Conservation (phyloP, 495 filamentous ascomycete genomes). For the Penicillium salamii region DNA sequence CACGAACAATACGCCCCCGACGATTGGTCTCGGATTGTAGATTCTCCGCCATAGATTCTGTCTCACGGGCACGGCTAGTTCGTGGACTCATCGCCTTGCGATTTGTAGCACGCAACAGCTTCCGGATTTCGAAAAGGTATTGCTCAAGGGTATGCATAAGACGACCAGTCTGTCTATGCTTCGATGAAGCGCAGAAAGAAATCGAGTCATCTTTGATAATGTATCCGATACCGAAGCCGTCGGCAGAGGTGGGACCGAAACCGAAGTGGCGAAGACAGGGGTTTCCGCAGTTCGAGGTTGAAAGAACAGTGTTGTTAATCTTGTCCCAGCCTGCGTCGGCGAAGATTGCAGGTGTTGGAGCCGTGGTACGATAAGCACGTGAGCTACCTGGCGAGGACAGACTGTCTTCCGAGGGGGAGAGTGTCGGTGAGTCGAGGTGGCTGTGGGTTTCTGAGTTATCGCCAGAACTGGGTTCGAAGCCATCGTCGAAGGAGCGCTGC, state of each 20-base stretch:
- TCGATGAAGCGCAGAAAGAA: constrained; percentile 86
- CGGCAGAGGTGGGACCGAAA: constrained; percentile 90
- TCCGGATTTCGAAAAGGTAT: constrained; percentile 87
- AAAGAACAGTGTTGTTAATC: constrained; percentile 90
- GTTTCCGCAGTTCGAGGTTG: constrained; percentile 98
- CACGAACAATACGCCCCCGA: constrained; percentile 44
- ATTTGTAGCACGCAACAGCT: constrained; percentile 68
- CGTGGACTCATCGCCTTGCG: constrained; percentile 51
- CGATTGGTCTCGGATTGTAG: constrained; percentile 39
- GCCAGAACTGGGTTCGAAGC: constrained; percentile 50
- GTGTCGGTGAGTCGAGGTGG: constrained; percentile 50
- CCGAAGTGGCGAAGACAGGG: constrained; percentile 95
- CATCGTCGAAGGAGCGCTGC: constrained; percentile 83
- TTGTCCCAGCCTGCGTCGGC: constrained; percentile 89
- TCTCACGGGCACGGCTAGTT: constrained; percentile 65
- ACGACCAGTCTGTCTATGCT: constrained; percentile 88
- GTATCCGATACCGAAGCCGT: constrained; percentile 97
- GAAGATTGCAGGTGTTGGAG: constrained; percentile 74
- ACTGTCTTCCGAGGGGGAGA: constrained; percentile 43
- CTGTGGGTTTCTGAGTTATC: constrained; percentile 22
- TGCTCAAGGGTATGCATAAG: constrained; percentile 85
- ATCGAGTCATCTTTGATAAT: constrained; percentile 97
- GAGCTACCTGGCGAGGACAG: constrained; percentile 31
- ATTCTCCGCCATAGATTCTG: constrained; percentile 52
- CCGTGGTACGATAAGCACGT: constrained; percentile 29